Evolutionary conservation across 805 yeast genomes (phyloP).

Genomic region (Cyberlindnera nakhonratchasimensis): DNA sequence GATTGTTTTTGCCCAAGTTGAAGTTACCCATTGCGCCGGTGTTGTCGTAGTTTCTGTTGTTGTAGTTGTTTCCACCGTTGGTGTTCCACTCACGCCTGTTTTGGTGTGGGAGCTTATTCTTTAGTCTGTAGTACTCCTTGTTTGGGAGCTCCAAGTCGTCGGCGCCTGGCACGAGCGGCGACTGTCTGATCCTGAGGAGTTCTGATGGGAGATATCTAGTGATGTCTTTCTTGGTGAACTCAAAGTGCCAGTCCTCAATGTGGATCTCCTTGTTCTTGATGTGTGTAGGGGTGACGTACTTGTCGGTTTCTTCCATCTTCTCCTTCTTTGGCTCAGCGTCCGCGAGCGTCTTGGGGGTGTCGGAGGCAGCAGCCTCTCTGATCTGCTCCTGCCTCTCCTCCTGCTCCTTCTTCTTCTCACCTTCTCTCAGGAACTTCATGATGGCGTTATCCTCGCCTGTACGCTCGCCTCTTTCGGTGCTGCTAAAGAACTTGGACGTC

Average conservation of each 20-base stretch:
- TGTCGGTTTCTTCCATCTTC: conserved; percentile 9
- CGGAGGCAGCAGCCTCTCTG: neutral
- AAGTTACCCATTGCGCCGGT: conserved; percentile 32
- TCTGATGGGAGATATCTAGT: conserved; percentile 25
- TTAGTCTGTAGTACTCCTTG: conserved; percentile 24
- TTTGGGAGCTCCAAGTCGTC: conserved; percentile 23
- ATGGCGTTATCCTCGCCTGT: conserved; percentile 23
- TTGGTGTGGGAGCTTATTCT: conserved; percentile 12
- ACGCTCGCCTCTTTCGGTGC: neutral
- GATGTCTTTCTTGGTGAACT: conserved; percentile 9
- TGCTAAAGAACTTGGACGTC: neutral
- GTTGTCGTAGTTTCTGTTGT: conserved; percentile 14
- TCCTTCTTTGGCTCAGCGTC: conserved; percentile 6
- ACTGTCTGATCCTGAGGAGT: conserved; percentile 15
- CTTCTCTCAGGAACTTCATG: conserved; percentile 24
- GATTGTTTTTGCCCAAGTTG: conserved; percentile 19
- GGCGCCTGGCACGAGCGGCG: conserved; percentile 13
- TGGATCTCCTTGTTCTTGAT: conserved; percentile 13
- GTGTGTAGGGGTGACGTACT: conserved; percentile 12
- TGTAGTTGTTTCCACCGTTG: conserved; percentile 7
- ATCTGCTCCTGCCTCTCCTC: conserved; percentile 19
- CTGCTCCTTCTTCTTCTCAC: conserved; percentile 25
- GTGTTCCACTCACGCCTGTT: conserved; percentile 16
- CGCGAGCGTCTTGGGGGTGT: neutral
- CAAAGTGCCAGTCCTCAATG: conserved; percentile 24